Percentiles rank a stretch among this genome's conserved stretches.
phyloP scores from a whole-genome alignment of 805 yeast genomes.

The Candida montana region DNA sequence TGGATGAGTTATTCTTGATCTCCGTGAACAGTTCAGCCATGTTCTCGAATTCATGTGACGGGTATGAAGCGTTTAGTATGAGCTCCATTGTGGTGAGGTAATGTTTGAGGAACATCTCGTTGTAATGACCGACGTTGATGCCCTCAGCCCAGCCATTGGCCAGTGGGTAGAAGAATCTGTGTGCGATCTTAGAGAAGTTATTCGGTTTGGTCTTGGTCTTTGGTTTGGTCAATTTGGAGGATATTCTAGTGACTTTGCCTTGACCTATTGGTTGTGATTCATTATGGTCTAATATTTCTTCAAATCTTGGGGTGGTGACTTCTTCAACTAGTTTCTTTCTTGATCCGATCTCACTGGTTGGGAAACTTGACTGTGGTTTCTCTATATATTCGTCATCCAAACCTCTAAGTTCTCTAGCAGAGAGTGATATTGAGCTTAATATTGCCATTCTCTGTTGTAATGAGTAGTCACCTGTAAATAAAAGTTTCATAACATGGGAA shows the following conservation, averaged over 20 bases:
- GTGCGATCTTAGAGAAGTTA: conserved; percentile 33
- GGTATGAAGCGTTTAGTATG: conserved; percentile 44
- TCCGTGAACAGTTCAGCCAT: conserved; percentile 28
- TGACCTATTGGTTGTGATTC: conserved; percentile 3
- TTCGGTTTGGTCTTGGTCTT: conserved; percentile 19
- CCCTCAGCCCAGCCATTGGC: conserved; percentile 50
- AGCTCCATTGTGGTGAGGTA: conserved; percentile 43
- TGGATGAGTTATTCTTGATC: conserved; percentile 18
- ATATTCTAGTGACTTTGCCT: conserved; percentile 27
- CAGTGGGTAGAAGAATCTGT: conserved; percentile 46
- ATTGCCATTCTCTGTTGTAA: conserved; percentile 71
- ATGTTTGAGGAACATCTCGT: conserved; percentile 46
- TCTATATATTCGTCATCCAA: conserved; percentile 44
- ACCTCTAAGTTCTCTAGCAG: conserved; percentile 71
- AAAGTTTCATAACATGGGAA: conserved; percentile 32
- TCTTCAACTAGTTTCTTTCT: conserved; percentile 14
- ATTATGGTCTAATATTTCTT: conserved; percentile 12
- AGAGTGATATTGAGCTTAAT: conserved; percentile 61
- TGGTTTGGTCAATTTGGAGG: conserved; percentile 27
- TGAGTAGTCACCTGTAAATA: conserved; percentile 72
- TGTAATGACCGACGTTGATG: conserved; percentile 49
- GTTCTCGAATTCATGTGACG: conserved; percentile 32
- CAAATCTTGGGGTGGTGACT: conserved; percentile 9
- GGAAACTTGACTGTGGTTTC: conserved; percentile 32
- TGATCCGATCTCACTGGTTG: conserved; percentile 28